Evolutionary conservation across 202 grass and related monocot species (phyloP).

Genomic region (Saccharum hybrid): DNA sequence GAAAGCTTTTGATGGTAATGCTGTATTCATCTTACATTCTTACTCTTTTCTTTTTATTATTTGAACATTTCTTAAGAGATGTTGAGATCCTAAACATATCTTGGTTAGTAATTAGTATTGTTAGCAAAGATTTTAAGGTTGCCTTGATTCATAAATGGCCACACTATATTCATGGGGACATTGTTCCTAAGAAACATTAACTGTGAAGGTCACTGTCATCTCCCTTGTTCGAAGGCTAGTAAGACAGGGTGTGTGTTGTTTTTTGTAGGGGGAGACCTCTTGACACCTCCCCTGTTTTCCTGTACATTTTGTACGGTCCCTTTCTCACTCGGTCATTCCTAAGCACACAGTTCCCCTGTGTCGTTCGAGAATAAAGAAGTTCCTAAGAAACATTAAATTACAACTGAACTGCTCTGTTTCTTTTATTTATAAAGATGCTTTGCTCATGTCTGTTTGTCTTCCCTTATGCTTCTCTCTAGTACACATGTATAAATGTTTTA

Average conservation of each 20-base stretch:
- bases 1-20: conserved; percentile 95
- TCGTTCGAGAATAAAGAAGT: neutral
- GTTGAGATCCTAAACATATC: conserved; percentile 35
- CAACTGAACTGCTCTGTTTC: neutral
- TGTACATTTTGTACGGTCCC: neutral
- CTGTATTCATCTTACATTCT: conserved; percentile 29
- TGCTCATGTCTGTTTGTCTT: conserved; percentile 32
- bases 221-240: neutral
- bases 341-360: neutral
- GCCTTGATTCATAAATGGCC: neutral
- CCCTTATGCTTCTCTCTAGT: conserved; percentile 11
- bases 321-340: neutral
- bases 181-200: conserved; percentile 27
- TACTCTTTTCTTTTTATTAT: conserved; percentile 3
- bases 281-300: neutral
- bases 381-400: neutral
- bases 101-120: conserved; percentile 23
- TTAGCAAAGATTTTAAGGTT: conserved; percentile 11
- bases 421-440: conserved; percentile 27
- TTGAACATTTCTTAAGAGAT: neutral
- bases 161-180: conserved; percentile 21
- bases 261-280: neutral
- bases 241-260: neutral
- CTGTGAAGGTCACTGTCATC: neutral
- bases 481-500: conserved; percentile 13